Evolutionary conservation across 352 stramenopile genomes (phyloP).

Genomic region (Phytophthora foliorum): DNA sequence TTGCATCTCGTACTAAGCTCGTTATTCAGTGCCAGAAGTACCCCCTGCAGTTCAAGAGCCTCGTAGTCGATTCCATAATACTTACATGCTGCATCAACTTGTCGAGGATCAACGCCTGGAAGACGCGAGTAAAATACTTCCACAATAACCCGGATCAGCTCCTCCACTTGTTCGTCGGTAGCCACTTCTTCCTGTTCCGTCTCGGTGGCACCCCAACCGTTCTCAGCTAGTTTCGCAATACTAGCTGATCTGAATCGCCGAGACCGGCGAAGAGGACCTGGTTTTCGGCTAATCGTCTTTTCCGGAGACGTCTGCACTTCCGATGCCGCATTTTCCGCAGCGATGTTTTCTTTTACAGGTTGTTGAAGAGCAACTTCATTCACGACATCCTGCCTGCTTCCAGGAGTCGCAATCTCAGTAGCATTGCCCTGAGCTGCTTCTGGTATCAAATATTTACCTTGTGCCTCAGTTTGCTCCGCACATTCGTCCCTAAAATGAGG

Average conservation of each 20-base stretch:
- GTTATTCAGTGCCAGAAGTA: constrained; percentile 26
- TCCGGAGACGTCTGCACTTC: constrained; percentile 1
- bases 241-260: constrained; percentile 24
- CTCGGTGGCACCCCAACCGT: constrained; percentile 13
- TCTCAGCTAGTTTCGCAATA: constrained; percentile 14
- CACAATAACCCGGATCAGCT: constrained; percentile 19
- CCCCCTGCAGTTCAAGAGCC: constrained; percentile 10
- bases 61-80: constrained; percentile 27
- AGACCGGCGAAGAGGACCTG: constrained; percentile 19
- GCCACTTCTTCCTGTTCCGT: constrained; percentile 11
- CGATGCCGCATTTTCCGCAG: background rate
- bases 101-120: constrained; percentile 1
- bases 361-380: background rate
- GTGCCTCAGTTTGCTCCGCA: background rate
- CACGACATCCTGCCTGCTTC: background rate
- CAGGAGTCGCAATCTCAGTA: background rate
- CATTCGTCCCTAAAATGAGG: background rate
- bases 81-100: constrained; percentile 12
- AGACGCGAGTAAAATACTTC: constrained; percentile 17
- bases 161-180: constrained; percentile 17
- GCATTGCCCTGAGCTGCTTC: background rate
- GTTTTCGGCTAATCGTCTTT: constrained; percentile 3
- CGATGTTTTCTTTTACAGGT: background rate
- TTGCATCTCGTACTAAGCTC: constrained; percentile 23
- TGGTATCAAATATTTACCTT: background rate